Percentiles rank a stretch among this genome's conserved stretches.
These are phyloP conservation scores for Fusarium floridanum DNA, from an alignment of 2,329 filamentous ascomycete genomes.

Conservation along the genomic window DNA sequence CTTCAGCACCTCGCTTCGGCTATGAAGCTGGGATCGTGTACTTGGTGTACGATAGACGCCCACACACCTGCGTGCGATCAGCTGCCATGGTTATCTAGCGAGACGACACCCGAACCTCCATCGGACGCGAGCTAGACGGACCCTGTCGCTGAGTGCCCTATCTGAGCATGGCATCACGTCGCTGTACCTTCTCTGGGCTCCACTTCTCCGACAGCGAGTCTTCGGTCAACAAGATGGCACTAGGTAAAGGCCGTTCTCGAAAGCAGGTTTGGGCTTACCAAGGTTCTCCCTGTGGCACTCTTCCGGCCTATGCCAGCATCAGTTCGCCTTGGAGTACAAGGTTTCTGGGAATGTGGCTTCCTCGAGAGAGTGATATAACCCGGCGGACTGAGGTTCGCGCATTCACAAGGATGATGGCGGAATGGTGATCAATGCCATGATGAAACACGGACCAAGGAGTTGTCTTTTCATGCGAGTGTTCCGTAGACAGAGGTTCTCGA, in stretches of 20 bases:
- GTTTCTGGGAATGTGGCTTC: not conserved
- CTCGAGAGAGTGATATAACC: not conserved
- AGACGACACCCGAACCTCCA: conserved; percentile 6
- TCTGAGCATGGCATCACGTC: conserved; percentile 14
- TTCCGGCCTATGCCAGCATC: not conserved
- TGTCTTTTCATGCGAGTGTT: not conserved
- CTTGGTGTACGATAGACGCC: not conserved
- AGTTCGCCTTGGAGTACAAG: not conserved
- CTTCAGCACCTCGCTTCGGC: not conserved
- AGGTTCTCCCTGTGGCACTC: not conserved
- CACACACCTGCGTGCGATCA: not conserved
- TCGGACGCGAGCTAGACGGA: not conserved
- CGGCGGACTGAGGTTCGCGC: not conserved
- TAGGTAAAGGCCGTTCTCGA: not conserved
- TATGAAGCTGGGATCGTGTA: not conserved
- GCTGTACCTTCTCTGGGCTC: conserved; percentile 31
- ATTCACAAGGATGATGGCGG: not conserved
- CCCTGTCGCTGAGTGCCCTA: not conserved
- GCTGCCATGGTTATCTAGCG: not conserved
- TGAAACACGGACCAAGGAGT: not conserved
- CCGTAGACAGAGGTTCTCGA: not conserved
- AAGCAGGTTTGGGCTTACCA: not conserved
- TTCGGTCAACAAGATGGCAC: not conserved
- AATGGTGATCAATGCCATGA: not conserved
- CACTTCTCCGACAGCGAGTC: conserved; percentile 31